phyloP scores from a whole-genome alignment of 2,329 filamentous ascomycete genomes.

The Colletotrichum siamense region DNA sequence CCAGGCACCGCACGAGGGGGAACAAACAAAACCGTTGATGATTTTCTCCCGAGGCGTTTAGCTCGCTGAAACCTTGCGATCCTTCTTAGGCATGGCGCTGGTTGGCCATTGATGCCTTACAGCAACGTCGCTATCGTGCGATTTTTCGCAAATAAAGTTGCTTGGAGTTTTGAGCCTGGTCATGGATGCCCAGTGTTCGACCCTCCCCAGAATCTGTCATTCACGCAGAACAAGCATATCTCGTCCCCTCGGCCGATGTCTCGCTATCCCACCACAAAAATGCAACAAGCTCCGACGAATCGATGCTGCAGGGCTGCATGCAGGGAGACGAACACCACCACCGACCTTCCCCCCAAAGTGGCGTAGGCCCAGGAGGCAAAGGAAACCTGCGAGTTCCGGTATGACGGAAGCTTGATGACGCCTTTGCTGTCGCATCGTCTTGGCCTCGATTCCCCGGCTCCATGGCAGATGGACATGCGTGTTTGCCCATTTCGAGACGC shows the following conservation, averaged over 20 bases:
- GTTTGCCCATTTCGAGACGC: background rate
- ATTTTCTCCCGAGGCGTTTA: background rate
- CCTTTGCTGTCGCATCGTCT: constrained; percentile 7
- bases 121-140: background rate
- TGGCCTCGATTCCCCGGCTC: background rate
- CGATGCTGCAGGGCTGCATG: background rate
- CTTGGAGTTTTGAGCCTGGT: background rate
- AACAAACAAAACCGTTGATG: background rate
- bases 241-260: background rate
- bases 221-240: background rate
- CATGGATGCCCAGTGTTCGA: background rate
- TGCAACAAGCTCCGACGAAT: background rate
- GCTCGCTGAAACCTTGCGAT: background rate
- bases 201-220: background rate
- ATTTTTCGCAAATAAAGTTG: background rate
- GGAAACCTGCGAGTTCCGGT: background rate
- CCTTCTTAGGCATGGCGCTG: background rate
- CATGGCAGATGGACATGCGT: background rate
- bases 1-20: background rate
- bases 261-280: background rate
- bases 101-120: background rate
- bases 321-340: background rate
- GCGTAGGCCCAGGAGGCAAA: background rate
- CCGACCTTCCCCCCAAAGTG: background rate
- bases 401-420: background rate